Conservation (phyloP, 106 monocot genomes). For the Dactylorhiza incarnata region DNA sequence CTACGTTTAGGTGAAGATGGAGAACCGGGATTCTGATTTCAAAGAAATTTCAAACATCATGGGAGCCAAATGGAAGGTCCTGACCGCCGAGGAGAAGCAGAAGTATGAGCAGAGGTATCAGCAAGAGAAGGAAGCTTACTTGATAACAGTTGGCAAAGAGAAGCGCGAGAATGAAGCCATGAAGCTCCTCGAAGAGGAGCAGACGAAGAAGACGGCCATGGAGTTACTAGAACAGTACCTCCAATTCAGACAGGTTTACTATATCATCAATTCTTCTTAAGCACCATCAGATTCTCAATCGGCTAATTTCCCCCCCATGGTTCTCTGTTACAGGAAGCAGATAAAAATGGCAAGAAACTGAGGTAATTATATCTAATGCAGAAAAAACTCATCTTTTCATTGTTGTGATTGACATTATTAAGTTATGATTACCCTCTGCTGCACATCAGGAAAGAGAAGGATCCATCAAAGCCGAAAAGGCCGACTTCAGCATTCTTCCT, state of each 20-base stretch:
- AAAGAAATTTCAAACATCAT: conserved; percentile 59
- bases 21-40: conserved; percentile 58
- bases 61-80: conserved; percentile 67
- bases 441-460: conserved; percentile 63
- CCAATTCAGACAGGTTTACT: conserved; percentile 56
- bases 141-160: conserved; percentile 68
- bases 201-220: conserved; percentile 80
- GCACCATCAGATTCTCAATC: too few species aligned
- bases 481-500: conserved; percentile 79
- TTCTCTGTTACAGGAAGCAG: conserved; percentile 36
- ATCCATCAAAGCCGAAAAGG: conserved; percentile 79
- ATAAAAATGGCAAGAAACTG: conserved; percentile 35
- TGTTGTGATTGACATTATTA: too few species aligned
- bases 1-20: conserved; percentile 46
- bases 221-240: conserved; percentile 83
- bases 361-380: conserved; percentile 22
- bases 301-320: background rate
- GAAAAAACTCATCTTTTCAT: too few species aligned
- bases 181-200: conserved; percentile 87
- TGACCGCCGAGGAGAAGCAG: conserved; percentile 68
- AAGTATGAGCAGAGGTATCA: conserved; percentile 86
- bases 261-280: too few species aligned
- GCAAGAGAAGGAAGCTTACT: conserved; percentile 68
- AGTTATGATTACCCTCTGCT: background rate
- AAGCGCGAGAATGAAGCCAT: conserved; percentile 81